phyloP scores from a whole-genome alignment of 2,329 filamentous ascomycete genomes.

The Balansia obtecta region DNA sequence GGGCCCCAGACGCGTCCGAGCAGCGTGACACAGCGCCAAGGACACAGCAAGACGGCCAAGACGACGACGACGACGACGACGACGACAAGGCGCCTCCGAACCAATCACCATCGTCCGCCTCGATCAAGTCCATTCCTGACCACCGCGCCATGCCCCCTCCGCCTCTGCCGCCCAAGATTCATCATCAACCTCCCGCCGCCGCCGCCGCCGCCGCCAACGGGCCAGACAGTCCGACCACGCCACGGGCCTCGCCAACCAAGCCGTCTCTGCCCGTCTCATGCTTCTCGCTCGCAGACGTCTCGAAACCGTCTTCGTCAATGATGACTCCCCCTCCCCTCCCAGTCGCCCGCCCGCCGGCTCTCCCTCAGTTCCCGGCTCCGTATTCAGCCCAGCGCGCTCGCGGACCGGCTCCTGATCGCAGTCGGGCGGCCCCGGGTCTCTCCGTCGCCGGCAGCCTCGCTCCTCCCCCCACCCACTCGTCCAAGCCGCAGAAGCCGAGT shows the following conservation, averaged over 20 bases:
- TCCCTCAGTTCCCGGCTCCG: constrained; percentile 34
- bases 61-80: too few relatives aligned
- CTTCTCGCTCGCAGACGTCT: constrained; percentile 26
- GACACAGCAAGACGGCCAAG: background rate
- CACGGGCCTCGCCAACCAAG: constrained; percentile 28
- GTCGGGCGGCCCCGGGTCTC: constrained; percentile 13
- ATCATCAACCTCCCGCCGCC: constrained; percentile 12
- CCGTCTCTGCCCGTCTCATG: constrained; percentile 26
- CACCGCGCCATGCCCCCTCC: constrained; percentile 26
- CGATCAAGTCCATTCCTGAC: constrained; percentile 22
- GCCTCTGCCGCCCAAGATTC: constrained; percentile 20
- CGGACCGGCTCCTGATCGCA: constrained; percentile 29
- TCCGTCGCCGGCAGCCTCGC: constrained; percentile 32
- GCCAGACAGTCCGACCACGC: constrained; percentile 34
- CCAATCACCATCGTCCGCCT: constrained; percentile 5
- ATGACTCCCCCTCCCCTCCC: constrained; percentile 21
- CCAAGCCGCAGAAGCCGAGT: constrained; percentile 41
- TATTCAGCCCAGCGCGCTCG: constrained; percentile 40
- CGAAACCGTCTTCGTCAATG: constrained; percentile 8
- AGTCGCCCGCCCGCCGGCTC: constrained; percentile 18
- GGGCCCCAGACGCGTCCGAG: background rate
- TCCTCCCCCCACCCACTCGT: constrained; percentile 41
- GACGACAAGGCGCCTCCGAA: background rate
- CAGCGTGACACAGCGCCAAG: constrained; percentile 1
- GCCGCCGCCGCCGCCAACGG: constrained; percentile 14